Percentiles rank a stretch among this genome's conserved stretches.
Conservation (phyloP, 2,329 filamentous ascomycete species). For the Ceratocystis cubensis region DNA sequence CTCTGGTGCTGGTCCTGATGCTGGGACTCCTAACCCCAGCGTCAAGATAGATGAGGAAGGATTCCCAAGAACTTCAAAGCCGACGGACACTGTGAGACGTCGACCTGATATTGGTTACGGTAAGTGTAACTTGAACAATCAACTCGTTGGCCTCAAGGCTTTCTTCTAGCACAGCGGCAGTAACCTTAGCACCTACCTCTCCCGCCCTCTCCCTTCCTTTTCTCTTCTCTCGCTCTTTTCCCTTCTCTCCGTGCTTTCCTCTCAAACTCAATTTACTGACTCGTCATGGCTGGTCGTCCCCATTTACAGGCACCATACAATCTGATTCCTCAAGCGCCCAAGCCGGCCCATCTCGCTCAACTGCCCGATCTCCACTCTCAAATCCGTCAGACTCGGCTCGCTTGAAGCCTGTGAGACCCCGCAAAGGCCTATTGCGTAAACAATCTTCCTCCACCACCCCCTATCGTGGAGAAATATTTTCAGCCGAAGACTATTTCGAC, state of each 20-base stretch:
- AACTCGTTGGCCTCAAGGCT: neutral
- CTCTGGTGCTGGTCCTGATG: neutral
- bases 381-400: constrained; percentile 38
- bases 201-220: neutral
- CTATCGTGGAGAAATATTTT: constrained; percentile 75
- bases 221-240: neutral
- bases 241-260: neutral
- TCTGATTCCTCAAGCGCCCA: constrained; percentile 29
- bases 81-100: constrained; percentile 47
- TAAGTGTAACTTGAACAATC: constrained; percentile 28
- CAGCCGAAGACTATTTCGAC: constrained; percentile 72
- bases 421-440: constrained; percentile 48
- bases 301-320: constrained; percentile 29
- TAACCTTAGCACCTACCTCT: constrained; percentile 15
- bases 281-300: neutral
- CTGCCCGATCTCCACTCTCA: constrained; percentile 36
- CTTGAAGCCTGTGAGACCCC: constrained; percentile 46
- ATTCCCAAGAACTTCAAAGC: constrained; percentile 44
- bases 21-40: neutral
- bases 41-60: constrained; percentile 29
- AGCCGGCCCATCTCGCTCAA: constrained; percentile 32
- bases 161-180: neutral
- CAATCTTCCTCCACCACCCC: constrained; percentile 61
- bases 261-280: constrained; percentile 10
- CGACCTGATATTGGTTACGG: constrained; percentile 46